phyloP scores from a whole-genome alignment of 2,329 filamentous ascomycete species.

The Cladosporium sp. region DNA sequence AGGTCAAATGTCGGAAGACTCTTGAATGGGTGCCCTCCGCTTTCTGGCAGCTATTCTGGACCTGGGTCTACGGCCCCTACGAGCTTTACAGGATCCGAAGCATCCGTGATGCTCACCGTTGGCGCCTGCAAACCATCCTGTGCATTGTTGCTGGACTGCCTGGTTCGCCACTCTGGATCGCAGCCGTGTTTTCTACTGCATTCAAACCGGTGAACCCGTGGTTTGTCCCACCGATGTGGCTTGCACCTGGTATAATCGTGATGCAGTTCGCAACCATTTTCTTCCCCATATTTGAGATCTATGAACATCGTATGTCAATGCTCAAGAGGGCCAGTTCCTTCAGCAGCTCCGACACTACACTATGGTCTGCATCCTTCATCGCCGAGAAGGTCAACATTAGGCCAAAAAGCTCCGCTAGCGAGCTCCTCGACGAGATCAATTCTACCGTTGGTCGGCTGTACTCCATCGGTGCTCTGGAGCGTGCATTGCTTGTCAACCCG shows the following conservation, averaged over 20 bases:
- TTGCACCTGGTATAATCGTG: slow-evolving; percentile 61
- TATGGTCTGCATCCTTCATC: neutral
- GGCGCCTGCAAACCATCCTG: slow-evolving; percentile 63
- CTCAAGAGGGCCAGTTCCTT: slow-evolving; percentile 20
- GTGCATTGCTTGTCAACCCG: slow-evolving; percentile 60
- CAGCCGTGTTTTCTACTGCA: slow-evolving; percentile 55
- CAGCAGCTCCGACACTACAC: neutral
- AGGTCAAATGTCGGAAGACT: slow-evolving; percentile 38
- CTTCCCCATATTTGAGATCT: slow-evolving; percentile 61
- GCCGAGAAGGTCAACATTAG: neutral
- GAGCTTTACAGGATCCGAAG: slow-evolving; percentile 62
- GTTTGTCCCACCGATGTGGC: slow-evolving; percentile 64
- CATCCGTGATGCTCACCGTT: slow-evolving; percentile 65
- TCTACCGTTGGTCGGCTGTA: slow-evolving; percentile 39
- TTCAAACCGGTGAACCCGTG: slow-evolving; percentile 50
- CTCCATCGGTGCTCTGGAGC: slow-evolving; percentile 63
- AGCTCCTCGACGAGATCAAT: slow-evolving; percentile 10
- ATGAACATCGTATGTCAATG: slow-evolving; percentile 38
- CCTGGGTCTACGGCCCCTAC: slow-evolving; percentile 61
- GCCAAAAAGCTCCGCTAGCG: neutral
- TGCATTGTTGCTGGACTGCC: slow-evolving; percentile 56
- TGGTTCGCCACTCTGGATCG: slow-evolving; percentile 67
- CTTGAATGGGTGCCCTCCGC: slow-evolving; percentile 64
- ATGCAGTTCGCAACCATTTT: slow-evolving; percentile 66
- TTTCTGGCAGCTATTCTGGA: slow-evolving; percentile 65